Evolutionary conservation across 2,329 filamentous ascomycete genomes (phyloP).

Genomic region (Reticulascus tulasneorum): DNA sequence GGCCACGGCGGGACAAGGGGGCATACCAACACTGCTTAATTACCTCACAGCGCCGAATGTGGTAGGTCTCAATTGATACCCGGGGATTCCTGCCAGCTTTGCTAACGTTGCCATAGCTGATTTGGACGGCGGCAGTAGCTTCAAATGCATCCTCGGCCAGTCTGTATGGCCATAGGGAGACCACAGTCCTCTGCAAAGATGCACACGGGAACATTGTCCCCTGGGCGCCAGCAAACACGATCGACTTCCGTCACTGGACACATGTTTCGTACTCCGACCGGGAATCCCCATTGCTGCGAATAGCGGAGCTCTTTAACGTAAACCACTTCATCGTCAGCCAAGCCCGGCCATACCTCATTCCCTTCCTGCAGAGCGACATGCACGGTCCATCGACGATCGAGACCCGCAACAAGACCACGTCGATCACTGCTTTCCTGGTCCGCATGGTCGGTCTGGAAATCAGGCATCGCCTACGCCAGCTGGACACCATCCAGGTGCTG

Average conservation of each 20-base stretch:
- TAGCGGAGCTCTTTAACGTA: slow-evolving; percentile 83
- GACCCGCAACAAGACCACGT: slow-evolving; percentile 55
- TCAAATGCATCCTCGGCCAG: slow-evolving; percentile 66
- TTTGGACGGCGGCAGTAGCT: slow-evolving; percentile 74
- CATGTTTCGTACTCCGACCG: slow-evolving; percentile 62
- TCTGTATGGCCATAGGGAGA: slow-evolving; percentile 61
- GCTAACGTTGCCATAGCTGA: slow-evolving; percentile 49
- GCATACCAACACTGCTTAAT: slow-evolving; percentile 81
- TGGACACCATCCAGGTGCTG: slow-evolving; percentile 72
- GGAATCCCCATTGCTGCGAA: slow-evolving; percentile 62
- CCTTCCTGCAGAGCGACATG: slow-evolving; percentile 77
- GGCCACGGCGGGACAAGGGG: slow-evolving; percentile 67
- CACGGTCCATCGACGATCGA: slow-evolving; percentile 65
- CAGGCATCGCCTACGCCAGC: slow-evolving; percentile 74
- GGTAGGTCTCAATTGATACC: slow-evolving; percentile 46
- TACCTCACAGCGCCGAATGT: slow-evolving; percentile 92
- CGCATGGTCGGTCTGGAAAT: slow-evolving; percentile 72
- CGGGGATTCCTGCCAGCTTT: not conserved
- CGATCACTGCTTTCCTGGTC: slow-evolving; percentile 54
- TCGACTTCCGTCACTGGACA: slow-evolving; percentile 65
- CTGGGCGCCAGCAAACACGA: slow-evolving; percentile 63
- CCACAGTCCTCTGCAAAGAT: slow-evolving; percentile 72
- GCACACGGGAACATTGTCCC: slow-evolving; percentile 67
- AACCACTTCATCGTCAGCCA: slow-evolving; percentile 96
- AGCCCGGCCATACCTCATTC: slow-evolving; percentile 82